Conservation (phyloP, 176 grass and related monocot species). For the Microstegium vimineum region DNA sequence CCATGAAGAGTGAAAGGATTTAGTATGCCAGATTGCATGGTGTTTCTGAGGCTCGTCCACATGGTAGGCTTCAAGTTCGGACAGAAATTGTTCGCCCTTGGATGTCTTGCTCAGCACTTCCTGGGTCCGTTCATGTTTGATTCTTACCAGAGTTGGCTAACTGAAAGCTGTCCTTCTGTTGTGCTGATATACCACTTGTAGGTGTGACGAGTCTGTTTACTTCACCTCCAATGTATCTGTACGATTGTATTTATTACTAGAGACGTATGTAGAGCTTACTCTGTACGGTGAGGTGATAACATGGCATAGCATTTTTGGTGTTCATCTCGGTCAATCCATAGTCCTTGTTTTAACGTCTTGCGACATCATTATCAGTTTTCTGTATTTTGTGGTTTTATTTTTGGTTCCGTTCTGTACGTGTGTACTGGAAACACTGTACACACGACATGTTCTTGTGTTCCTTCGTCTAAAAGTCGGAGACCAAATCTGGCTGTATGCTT, state of each 20-base stretch:
- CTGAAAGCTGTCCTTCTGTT: slow-evolving; percentile 1
- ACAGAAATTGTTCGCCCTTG: neutral
- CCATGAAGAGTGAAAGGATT: slow-evolving; percentile 44
- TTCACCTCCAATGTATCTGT: neutral
- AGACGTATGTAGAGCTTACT: neutral
- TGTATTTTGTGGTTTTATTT: neutral
- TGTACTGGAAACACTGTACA: too few relatives aligned
- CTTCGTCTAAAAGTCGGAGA: too few relatives aligned
- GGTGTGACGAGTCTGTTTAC: neutral
- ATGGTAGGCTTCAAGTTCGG: neutral
- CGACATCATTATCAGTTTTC: neutral
- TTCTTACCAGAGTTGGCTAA: slow-evolving; percentile 5
- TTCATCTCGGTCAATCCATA: neutral
- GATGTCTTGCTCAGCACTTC: neutral
- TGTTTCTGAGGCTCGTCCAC: neutral
- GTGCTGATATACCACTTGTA: slow-evolving; percentile 3
- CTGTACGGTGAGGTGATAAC: neutral
- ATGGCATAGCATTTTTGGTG: neutral
- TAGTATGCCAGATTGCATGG: neutral
- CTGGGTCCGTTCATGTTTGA: neutral
- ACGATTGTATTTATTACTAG: neutral
- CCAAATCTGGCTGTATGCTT: too few relatives aligned
- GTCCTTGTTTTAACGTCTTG: neutral
- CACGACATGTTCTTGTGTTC: too few relatives aligned
- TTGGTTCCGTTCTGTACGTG: neutral